Evolutionary conservation across 768 basidiomycete genomes (phyloP).

Genomic region (Trametes maxima): DNA sequence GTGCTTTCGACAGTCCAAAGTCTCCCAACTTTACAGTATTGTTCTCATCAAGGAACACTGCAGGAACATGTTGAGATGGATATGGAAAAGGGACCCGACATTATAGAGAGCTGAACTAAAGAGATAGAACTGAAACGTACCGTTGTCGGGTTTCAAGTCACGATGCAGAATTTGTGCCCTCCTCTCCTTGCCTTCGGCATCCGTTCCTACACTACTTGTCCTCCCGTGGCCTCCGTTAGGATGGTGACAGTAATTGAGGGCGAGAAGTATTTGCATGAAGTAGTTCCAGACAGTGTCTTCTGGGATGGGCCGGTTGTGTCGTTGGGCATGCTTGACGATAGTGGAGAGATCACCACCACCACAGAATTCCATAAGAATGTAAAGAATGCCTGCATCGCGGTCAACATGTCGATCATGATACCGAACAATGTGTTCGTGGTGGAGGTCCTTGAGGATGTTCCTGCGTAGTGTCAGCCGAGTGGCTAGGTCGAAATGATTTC

Average conservation of each 20-base stretch:
- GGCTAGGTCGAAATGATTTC: background rate
- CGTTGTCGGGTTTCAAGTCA: conserved; percentile 97
- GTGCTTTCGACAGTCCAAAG: conserved; percentile 93
- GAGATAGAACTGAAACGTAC: conserved; percentile 44
- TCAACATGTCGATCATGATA: conserved; percentile 94
- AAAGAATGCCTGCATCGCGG: conserved; percentile 85
- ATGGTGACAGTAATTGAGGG: conserved; percentile 91
- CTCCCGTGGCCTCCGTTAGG: conserved; percentile 52
- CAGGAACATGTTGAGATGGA: background rate
- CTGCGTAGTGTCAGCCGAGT: conserved; percentile 42
- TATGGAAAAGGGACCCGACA: background rate
- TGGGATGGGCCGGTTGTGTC: conserved; percentile 70
- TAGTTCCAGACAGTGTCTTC: conserved; percentile 97
- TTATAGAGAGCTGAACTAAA: background rate
- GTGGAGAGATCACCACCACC: conserved; percentile 93
- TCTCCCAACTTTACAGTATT: conserved; percentile 95
- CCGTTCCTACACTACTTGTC: conserved; percentile 42
- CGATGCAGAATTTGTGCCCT: conserved; percentile 86
- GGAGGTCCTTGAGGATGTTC: conserved; percentile 93
- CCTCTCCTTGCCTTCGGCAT: conserved; percentile 49
- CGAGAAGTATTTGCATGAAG: conserved; percentile 89
- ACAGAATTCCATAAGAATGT: conserved; percentile 99
- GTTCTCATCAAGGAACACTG: conserved; percentile 87
- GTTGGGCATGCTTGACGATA: conserved; percentile 78
- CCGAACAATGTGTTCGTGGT: conserved; percentile 95